phyloP scores from a whole-genome alignment of 331 rosid species.

The Quercus tomentella region DNA sequence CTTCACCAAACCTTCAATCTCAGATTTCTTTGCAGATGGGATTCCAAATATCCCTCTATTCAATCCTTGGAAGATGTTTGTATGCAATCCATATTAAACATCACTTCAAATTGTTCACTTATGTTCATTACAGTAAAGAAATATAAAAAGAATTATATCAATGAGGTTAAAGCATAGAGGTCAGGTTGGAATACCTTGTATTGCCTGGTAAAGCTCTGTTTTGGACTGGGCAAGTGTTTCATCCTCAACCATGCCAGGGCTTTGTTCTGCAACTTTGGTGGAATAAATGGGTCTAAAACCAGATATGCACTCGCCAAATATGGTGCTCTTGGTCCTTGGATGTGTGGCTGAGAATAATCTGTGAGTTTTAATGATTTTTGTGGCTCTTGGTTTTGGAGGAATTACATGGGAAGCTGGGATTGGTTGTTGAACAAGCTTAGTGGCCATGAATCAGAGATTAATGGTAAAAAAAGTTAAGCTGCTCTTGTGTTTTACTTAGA shows the following conservation, averaged over 20 bases:
- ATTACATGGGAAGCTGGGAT: constrained; percentile 28
- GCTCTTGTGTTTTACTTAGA: not conserved
- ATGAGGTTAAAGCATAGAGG: not conserved
- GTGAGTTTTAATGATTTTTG: constrained; percentile 26
- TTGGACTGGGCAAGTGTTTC: constrained; percentile 45
- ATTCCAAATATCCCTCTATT: constrained; percentile 82
- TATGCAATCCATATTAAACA: constrained; percentile 22
- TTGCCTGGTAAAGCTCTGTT: constrained; percentile 37
- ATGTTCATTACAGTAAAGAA: not conserved
- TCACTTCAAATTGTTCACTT: not conserved
- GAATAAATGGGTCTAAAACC: constrained; percentile 34
- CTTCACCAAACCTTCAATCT: constrained; percentile 62
- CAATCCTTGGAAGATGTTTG: constrained; percentile 44
- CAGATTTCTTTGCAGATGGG: constrained; percentile 62
- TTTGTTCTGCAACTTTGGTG: constrained; percentile 41
- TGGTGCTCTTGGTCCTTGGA: constrained; percentile 25
- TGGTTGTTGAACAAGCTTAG: constrained; percentile 38
- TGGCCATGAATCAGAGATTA: constrained; percentile 38
- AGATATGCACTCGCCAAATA: constrained; percentile 37
- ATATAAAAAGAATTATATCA: not conserved
- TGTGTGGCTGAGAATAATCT: constrained; percentile 15
- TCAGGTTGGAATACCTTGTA: constrained; percentile 41
- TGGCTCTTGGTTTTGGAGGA: constrained; percentile 26
- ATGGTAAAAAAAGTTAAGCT: not conserved
- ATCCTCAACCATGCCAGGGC: constrained; percentile 41